phyloP scores from a whole-genome alignment of 2,329 filamentous ascomycete genomes.

The Colletotrichum liriopes region DNA sequence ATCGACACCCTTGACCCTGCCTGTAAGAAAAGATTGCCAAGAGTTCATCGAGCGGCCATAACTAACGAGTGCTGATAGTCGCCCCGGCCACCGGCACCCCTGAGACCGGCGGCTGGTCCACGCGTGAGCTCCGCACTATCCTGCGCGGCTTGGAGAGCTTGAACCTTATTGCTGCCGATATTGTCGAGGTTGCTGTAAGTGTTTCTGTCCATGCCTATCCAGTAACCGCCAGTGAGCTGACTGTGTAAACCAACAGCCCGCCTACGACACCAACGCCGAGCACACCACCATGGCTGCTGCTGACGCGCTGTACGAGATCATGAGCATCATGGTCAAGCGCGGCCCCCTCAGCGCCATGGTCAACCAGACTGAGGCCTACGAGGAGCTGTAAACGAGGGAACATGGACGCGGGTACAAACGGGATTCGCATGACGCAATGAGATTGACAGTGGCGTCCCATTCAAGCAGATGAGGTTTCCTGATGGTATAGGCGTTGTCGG shows the following conservation, averaged over 20 bases:
- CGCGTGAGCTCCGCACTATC: slow-evolving; percentile 80
- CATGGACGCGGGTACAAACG: background rate
- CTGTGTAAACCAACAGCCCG: slow-evolving; percentile 59
- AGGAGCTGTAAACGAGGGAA: slow-evolving; percentile 27
- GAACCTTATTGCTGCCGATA: slow-evolving; percentile 79
- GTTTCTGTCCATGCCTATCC: background rate
- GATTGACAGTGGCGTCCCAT: background rate
- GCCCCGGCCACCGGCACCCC: slow-evolving; percentile 83
- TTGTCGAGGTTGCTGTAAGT: slow-evolving; percentile 78
- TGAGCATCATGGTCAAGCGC: slow-evolving; percentile 87
- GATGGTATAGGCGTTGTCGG: slow-evolving; percentile 9
- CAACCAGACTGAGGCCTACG: slow-evolving; percentile 35
- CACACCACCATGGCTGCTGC: slow-evolving; percentile 82
- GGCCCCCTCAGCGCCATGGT: slow-evolving; percentile 71
- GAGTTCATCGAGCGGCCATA: background rate
- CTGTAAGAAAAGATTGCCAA: slow-evolving; percentile 52
- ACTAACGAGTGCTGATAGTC: slow-evolving; percentile 57
- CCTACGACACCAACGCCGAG: slow-evolving; percentile 81
- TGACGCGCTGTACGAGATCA: slow-evolving; percentile 81
- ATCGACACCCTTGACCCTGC: slow-evolving; percentile 92
- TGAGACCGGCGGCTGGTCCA: slow-evolving; percentile 84
- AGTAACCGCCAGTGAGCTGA: background rate
- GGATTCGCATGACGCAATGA: background rate
- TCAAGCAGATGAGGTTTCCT: background rate
- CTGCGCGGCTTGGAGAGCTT: slow-evolving; percentile 78